A percentile compares a stretch with the other conserved stretches of the same genome.
Conservation (phyloP, 345 rosid genomes). For the Lumnitzera littorea region DNA sequence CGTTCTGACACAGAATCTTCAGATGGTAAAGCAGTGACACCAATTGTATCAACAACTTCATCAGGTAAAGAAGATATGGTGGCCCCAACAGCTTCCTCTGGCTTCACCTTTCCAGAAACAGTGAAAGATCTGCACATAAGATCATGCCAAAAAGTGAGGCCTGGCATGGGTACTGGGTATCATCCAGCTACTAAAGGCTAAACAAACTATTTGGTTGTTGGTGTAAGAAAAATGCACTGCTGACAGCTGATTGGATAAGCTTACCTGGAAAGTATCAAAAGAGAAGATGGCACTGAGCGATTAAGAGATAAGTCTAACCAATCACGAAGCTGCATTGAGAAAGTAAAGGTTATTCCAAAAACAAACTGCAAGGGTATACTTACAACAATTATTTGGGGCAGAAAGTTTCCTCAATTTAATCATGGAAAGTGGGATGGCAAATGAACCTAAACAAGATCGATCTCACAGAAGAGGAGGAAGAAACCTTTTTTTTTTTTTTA, state of each 20-base stretch:
- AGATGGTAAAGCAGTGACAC: slow-evolving; percentile 77
- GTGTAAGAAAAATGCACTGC: too few species aligned
- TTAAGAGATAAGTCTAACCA: slow-evolving; percentile 89
- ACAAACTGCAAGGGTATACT: background rate
- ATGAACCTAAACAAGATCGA: too few species aligned
- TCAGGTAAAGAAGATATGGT: slow-evolving; percentile 94
- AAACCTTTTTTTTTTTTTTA: too few species aligned
- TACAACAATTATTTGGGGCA: background rate
- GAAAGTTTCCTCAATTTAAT: background rate
- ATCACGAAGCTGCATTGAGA: slow-evolving; percentile 55
- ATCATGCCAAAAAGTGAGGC: background rate
- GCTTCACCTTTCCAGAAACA: slow-evolving; percentile 73
- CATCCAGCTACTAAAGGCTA: too few species aligned
- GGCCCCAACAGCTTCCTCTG: slow-evolving; percentile 82
- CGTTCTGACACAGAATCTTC: slow-evolving; percentile 91
- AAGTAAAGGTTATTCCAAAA: slow-evolving; percentile 8
- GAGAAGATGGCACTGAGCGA: slow-evolving; percentile 85
- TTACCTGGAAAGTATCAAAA: slow-evolving; percentile 73
- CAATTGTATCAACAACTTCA: slow-evolving; percentile 94
- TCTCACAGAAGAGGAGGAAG: too few species aligned
- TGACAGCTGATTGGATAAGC: background rate
- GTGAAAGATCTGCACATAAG: slow-evolving; percentile 58
- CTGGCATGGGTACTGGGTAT: too few species aligned
- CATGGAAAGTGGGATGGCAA: too few species aligned
- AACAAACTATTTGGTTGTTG: too few species aligned